Evolutionary conservation across 2,329 filamentous ascomycete genomes (phyloP).

Genomic region (Exophiala spinifera): DNA sequence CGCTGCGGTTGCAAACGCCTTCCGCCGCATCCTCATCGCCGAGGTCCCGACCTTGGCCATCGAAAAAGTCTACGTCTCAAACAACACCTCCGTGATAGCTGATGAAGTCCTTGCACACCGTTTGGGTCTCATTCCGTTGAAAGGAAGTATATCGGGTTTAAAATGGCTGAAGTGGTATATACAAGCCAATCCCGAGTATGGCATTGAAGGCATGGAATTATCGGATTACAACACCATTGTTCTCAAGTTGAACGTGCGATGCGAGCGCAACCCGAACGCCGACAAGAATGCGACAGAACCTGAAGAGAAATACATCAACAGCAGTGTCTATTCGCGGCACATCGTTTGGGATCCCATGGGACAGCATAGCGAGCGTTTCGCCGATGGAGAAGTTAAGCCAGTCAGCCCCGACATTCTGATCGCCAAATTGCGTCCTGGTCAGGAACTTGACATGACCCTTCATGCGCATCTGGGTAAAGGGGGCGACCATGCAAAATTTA

Average conservation of each 20-base stretch:
- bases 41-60: constrained; percentile 94
- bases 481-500: constrained; percentile 94
- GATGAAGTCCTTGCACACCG: constrained; percentile 93
- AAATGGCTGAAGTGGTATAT: constrained; percentile 79
- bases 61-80: constrained; percentile 86
- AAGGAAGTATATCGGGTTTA: constrained; percentile 72
- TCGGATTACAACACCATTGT: constrained; percentile 85
- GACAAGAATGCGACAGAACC: constrained; percentile 73
- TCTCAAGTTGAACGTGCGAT: constrained; percentile 72
- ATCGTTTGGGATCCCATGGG: constrained; percentile 75
- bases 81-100: constrained; percentile 97
- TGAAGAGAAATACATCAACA: constrained; percentile 77
- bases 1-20: constrained; percentile 91
- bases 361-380: constrained; percentile 64
- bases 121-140: constrained; percentile 85
- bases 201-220: constrained; percentile 42
- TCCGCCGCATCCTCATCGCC: constrained; percentile 90
- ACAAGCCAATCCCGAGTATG: constrained; percentile 60
- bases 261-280: constrained; percentile 73
- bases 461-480: constrained; percentile 95
- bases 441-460: constrained; percentile 80
- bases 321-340: constrained; percentile 75
- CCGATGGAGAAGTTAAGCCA: constrained; percentile 60
- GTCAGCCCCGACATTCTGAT: constrained; percentile 91
- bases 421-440: constrained; percentile 87